These are phyloP conservation scores for Clonostachys byssicola DNA, from an alignment of 2,329 filamentous ascomycete genomes.

Conservation along the genomic window DNA sequence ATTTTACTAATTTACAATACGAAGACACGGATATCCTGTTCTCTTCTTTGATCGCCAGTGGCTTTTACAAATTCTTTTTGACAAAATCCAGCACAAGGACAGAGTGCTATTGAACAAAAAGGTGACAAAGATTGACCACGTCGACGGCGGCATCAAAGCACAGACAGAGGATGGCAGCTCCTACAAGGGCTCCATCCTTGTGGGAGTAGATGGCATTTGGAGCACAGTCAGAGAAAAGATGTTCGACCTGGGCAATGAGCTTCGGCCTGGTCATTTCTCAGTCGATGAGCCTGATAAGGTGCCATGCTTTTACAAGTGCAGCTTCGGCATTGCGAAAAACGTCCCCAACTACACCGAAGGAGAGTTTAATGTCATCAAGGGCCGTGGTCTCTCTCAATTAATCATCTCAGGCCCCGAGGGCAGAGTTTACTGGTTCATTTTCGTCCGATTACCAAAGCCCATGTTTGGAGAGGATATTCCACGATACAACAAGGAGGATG, in stretches of 20 bases:
- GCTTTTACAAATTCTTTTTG: conserved; percentile 23
- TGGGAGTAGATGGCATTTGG: not conserved
- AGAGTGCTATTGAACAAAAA: conserved; percentile 7
- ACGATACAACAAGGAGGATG: not conserved
- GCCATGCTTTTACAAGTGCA: conserved; percentile 20
- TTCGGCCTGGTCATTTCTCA: conserved; percentile 14
- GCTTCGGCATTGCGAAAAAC: conserved; percentile 28
- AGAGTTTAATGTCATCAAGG: not conserved
- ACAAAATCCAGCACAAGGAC: conserved; percentile 20
- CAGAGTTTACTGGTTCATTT: conserved; percentile 1
- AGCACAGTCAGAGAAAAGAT: not conserved
- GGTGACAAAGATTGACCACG: conserved; percentile 6
- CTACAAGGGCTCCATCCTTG: not conserved
- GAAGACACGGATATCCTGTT: conserved; percentile 18
- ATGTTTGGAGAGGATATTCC: not conserved
- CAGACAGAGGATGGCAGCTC: not conserved
- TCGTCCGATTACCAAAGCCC: not conserved
- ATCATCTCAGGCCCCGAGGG: not conserved
- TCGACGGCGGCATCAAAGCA: conserved; percentile 14
- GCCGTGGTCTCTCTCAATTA: not conserved
- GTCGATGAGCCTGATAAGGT: conserved; percentile 12
- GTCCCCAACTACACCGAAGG: conserved; percentile 6
- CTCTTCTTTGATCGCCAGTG: conserved; percentile 26
- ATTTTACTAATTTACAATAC: not conserved
- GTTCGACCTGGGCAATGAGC: conserved; percentile 8